phyloP scores from a whole-genome alignment of 768 basidiomycete species.

The Mycena indigotica region DNA sequence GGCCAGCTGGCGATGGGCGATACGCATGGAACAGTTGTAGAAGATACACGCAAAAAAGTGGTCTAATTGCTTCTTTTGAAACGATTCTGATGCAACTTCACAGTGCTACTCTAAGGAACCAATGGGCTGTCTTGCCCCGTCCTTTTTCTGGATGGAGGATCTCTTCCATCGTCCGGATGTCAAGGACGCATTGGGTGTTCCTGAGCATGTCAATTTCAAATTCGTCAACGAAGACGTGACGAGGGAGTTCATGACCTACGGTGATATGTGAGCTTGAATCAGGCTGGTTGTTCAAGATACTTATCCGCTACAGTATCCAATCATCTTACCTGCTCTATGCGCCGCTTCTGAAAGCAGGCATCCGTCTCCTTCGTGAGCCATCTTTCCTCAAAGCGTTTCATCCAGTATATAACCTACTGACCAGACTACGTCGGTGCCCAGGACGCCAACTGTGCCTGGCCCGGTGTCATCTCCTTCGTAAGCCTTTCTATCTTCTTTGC shows the following conservation, averaged over 20 bases:
- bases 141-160: conserved; percentile 23
- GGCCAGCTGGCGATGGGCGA: conserved; percentile 2
- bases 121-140: conserved; percentile 4
- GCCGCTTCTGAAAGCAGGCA: conserved; percentile 30
- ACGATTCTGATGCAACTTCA: too few relatives aligned
- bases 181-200: conserved; percentile 22
- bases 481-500: background rate
- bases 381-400: background rate
- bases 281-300: background rate
- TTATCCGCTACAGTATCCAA: background rate
- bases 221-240: conserved; percentile 13
- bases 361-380: conserved; percentile 34
- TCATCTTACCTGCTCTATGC: conserved; percentile 27
- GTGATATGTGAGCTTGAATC: conserved; percentile 23
- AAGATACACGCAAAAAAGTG: conserved; percentile 24
- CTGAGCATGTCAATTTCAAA: conserved; percentile 21
- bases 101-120: conserved; percentile 11
- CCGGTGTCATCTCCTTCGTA: conserved; percentile 31
- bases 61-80: background rate
- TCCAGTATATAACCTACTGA: background rate
- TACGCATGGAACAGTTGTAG: conserved; percentile 21
- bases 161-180: conserved; percentile 21
- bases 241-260: conserved; percentile 18
- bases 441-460: conserved; percentile 35
- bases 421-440: conserved; percentile 33